These are phyloP conservation scores for Urochloa ruziziensis DNA, from an alignment of 176 grass and related monocot genomes.

Conservation along the genomic window DNA sequence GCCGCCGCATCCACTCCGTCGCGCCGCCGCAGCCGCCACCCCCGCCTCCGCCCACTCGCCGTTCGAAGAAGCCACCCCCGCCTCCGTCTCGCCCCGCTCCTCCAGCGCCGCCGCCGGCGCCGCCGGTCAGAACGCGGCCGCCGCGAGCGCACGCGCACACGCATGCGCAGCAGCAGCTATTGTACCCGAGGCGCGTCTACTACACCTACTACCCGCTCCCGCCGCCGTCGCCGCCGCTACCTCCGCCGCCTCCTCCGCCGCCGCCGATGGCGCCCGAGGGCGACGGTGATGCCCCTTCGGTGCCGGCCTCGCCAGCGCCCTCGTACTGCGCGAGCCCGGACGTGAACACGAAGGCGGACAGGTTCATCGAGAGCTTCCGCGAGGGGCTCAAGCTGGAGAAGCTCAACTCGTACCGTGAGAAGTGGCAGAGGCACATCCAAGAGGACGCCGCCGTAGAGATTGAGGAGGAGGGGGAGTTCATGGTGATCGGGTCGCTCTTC, in stretches of 20 bases:
- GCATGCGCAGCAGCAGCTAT: conserved; percentile 34
- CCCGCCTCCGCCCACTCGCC: conserved; percentile 14
- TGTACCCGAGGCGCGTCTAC: conserved; percentile 44
- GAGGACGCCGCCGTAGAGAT: conserved; percentile 2
- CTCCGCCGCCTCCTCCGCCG: conserved; percentile 52
- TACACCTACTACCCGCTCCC: conserved; percentile 55
- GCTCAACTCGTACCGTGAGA: conserved; percentile 81
- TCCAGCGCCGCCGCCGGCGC: conserved; percentile 11
- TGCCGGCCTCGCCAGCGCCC: conserved; percentile 34
- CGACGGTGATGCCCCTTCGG: conserved; percentile 13
- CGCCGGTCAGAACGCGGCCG: conserved; percentile 19
- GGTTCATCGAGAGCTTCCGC: conserved; percentile 74
- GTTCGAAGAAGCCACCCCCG: conserved; percentile 47
- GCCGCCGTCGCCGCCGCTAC: conserved; percentile 55
- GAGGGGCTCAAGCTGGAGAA: conserved; percentile 81
- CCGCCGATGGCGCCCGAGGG: conserved; percentile 29
- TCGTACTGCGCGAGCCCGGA: conserved; percentile 86
- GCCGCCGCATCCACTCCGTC: conserved; percentile 61
- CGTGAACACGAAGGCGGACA: conserved; percentile 88
- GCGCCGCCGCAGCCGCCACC: conserved; percentile 44
- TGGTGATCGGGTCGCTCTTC: conserved; percentile 57
- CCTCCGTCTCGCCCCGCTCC: conserved; percentile 27
- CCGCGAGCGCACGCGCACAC: background rate
- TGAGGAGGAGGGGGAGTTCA: conserved; percentile 46
- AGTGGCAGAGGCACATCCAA: conserved; percentile 41